Percentiles rank a stretch among this genome's conserved stretches.
phyloP scores from a whole-genome alignment of 257 asterid genomes.

The Fraxinus pennsylvanica region DNA sequence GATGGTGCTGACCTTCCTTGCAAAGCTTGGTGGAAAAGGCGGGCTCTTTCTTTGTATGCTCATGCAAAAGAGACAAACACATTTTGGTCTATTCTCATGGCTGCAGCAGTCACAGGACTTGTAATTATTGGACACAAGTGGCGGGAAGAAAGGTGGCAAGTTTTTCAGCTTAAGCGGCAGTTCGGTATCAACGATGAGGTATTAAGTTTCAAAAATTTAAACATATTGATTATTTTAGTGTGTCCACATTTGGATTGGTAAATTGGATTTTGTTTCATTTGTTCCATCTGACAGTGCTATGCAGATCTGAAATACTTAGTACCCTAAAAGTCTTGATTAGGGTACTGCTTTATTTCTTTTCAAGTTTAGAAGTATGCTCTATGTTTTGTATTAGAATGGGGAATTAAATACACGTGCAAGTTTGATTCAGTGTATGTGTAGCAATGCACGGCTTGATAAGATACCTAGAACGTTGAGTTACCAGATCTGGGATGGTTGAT shows the following conservation, averaged over 20 bases:
- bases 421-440: background rate
- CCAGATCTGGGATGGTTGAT: background rate
- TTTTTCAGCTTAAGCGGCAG: constrained; percentile 67
- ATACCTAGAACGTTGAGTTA: background rate
- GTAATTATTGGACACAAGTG: constrained; percentile 79
- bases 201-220: background rate
- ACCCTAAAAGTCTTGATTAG: background rate
- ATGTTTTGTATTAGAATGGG: background rate
- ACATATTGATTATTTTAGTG: background rate
- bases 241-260: background rate
- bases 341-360: background rate
- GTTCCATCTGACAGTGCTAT: constrained; percentile 15
- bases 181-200: constrained; percentile 58
- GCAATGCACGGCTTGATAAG: background rate
- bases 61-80: constrained; percentile 84
- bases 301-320: constrained; percentile 14
- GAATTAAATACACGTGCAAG: background rate
- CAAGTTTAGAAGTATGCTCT: background rate
- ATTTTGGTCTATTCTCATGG: constrained; percentile 80
- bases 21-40: constrained; percentile 93
- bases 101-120: constrained; percentile 89
- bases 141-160: constrained; percentile 81
- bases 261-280: background rate
- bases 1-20: constrained; percentile 68
- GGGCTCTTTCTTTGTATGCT: constrained; percentile 55